Evolutionary conservation across 306 rosid species (phyloP), one percentile per base, ranked within the genome.

Genomic region (Gillenia trifoliata): DNA sequence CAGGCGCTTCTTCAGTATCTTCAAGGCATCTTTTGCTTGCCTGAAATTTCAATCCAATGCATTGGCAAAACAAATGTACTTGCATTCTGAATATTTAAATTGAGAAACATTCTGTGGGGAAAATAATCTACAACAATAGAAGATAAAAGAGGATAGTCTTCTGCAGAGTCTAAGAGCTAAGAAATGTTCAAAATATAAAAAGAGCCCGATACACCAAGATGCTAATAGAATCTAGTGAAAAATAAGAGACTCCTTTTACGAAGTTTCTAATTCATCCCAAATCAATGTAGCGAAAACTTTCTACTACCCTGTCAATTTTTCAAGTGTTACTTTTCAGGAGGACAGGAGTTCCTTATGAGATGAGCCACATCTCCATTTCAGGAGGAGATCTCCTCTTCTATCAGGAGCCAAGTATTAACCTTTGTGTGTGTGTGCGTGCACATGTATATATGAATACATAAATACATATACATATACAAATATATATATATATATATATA

Each of bases 21-120:
- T 94, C 78, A 94, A 79, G 60, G 98, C 97, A 74, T 92, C 99
- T 84, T 92, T 94, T 40, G 98, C 93, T 85, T 94, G 96, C 93
- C 99, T 94, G 87, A 89, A 78, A 80, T 75, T 70, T 64, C 68
- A 70, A 74, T 68, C 52, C 50, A 74, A 77, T 43, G 55, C 73
- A 75, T 75, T 45, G 61, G 36, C 65, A 68, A 65, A 50, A 80
- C 73, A 68, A 71, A 64, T 50, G 62, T 43, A 62, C 74, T 45
- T 30, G 70, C 61, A 73, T 78, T 76, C 16, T 7, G 49, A 55
- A 22, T 12, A 66, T 61, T 62, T 57, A 72, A 12, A 47, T 28
- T 34, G 4, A 17, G 29, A 63, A 66, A n/a, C n/a, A n/a, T n/a
- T n/a, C n/a, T n/a, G n/a, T n/a, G n/a, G n/a, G n/a, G n/a, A n/a